Percentiles rank a stretch among this genome's conserved stretches.
Conservation (phyloP, 108 stramenopile genomes). For the Pelagomonas calceolata region DNA sequence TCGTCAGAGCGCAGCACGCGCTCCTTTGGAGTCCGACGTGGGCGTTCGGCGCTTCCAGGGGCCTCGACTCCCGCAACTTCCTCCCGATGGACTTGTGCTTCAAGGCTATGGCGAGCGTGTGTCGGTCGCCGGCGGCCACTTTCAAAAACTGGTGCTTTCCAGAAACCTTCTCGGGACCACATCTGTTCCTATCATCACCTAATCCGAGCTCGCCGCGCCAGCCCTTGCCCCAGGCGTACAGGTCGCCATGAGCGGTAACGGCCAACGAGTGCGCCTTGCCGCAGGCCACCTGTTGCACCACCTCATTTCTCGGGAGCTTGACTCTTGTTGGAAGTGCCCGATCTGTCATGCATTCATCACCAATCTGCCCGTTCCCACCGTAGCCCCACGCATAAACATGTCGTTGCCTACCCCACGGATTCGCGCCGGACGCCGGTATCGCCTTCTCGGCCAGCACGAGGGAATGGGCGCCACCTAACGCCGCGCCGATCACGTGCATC, state of each 20-base stretch:
- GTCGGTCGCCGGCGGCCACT: not conserved
- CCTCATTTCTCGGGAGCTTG: conserved; percentile 14
- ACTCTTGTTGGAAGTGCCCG: not conserved
- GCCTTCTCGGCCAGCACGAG: conserved; percentile 7
- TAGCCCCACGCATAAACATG: conserved; percentile 10
- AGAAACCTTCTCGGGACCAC: not conserved
- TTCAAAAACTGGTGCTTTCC: not conserved
- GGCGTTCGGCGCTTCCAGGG: not conserved
- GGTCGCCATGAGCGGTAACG: conserved; percentile 10
- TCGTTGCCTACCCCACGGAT: conserved; percentile 11
- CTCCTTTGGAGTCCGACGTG: not conserved
- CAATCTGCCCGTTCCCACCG: conserved; percentile 11
- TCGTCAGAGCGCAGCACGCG: not conserved
- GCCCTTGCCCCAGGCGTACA: conserved; percentile 27
- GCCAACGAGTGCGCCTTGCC: conserved; percentile 18
- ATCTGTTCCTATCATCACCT: conserved; percentile 3
- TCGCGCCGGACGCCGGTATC: conserved; percentile 1
- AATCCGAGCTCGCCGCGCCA: conserved; percentile 21
- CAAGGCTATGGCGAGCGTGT: not conserved
- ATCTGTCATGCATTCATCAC: not conserved
- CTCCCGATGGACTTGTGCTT: not conserved
- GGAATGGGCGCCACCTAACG: conserved; percentile 14
- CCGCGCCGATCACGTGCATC: not conserved
- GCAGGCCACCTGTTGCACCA: conserved; percentile 2
- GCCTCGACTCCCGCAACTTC: not conserved